These are phyloP conservation scores for Pseudogymnoascus sp. DNA, from an alignment of 2,329 filamentous ascomycete genomes.

Conservation along the genomic window DNA sequence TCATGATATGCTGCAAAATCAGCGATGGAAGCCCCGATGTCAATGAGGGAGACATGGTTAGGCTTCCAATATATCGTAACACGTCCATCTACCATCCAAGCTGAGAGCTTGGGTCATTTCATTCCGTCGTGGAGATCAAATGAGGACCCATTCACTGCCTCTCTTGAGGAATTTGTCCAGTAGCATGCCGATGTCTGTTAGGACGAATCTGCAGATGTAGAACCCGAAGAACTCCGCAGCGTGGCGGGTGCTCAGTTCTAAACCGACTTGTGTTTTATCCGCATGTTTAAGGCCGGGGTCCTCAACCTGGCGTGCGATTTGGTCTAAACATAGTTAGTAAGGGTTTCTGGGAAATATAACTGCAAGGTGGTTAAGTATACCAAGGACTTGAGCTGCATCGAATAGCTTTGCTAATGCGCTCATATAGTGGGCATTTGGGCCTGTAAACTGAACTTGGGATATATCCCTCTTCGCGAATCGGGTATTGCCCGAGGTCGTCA, in stretches of 20 bases:
- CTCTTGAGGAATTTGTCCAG: slow-evolving; percentile 97
- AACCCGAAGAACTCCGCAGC: slow-evolving; percentile 97
- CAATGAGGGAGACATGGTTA: background rate
- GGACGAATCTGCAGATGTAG: slow-evolving; percentile 91
- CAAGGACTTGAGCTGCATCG: slow-evolving; percentile 86
- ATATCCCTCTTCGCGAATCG: slow-evolving; percentile 68
- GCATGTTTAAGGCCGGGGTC: slow-evolving; percentile 88
- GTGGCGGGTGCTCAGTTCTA: slow-evolving; percentile 88
- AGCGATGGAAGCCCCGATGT: background rate
- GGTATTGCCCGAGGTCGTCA: slow-evolving; percentile 57
- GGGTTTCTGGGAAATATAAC: too few species aligned
- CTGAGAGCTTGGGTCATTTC: background rate
- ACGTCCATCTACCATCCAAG: background rate
- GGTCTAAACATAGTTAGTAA: slow-evolving; percentile 52
- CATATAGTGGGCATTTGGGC: slow-evolving; percentile 89
- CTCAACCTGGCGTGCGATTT: slow-evolving; percentile 92
- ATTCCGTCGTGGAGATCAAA: slow-evolving; percentile 19
- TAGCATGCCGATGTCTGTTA: slow-evolving; percentile 75
- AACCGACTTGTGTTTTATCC: slow-evolving; percentile 87
- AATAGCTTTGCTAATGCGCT: slow-evolving; percentile 81
- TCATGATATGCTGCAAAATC: slow-evolving; percentile 8
- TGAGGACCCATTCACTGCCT: slow-evolving; percentile 85
- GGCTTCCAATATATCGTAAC: slow-evolving; percentile 5
- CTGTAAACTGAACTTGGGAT: slow-evolving; percentile 62
- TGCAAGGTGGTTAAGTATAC: slow-evolving; percentile 40